A percentile compares a stretch with the other conserved stretches of the same genome.
Conservation (phyloP, 345 rosid genomes). For the Excoecaria agallocha region DNA sequence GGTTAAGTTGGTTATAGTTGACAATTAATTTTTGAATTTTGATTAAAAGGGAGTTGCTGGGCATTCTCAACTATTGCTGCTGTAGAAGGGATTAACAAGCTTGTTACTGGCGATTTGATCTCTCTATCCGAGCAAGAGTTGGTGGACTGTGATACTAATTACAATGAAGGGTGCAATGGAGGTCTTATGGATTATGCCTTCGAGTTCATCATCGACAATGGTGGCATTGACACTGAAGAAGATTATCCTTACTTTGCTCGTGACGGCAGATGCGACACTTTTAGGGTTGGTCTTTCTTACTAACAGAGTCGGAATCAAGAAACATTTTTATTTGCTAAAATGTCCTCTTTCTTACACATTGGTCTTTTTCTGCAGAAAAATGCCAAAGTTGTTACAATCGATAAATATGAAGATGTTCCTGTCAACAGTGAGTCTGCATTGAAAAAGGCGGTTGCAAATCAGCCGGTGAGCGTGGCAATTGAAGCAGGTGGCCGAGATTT, state of each 20-base stretch:
- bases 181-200: slow-evolving; percentile 94
- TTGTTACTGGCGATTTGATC: slow-evolving; percentile 72
- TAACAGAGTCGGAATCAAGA: not conserved
- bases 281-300: slow-evolving; percentile 50
- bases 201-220: slow-evolving; percentile 81
- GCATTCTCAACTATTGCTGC: slow-evolving; percentile 88
- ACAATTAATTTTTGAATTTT: not conserved
- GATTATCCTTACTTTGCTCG: slow-evolving; percentile 75
- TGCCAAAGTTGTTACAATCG: slow-evolving; percentile 72
- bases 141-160: slow-evolving; percentile 75
- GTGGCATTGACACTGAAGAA: slow-evolving; percentile 75
- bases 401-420: slow-evolving; percentile 76
- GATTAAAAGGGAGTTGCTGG: slow-evolving; percentile 82
- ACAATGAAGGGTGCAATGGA: slow-evolving; percentile 86
- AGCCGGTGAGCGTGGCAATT: slow-evolving; percentile 79
- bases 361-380: slow-evolving; percentile 54
- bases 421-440: slow-evolving; percentile 53
- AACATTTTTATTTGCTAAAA: not conserved
- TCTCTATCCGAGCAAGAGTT: slow-evolving; percentile 86
- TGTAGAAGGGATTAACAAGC: slow-evolving; percentile 89
- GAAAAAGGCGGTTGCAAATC: slow-evolving; percentile 75
- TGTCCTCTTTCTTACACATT: not conserved
- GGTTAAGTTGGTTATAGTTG: not conserved
- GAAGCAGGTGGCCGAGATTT: slow-evolving; percentile 83
- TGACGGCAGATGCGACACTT: slow-evolving; percentile 61